phyloP scores from a whole-genome alignment of 768 basidiomycete genomes.

The Russula sp. region DNA sequence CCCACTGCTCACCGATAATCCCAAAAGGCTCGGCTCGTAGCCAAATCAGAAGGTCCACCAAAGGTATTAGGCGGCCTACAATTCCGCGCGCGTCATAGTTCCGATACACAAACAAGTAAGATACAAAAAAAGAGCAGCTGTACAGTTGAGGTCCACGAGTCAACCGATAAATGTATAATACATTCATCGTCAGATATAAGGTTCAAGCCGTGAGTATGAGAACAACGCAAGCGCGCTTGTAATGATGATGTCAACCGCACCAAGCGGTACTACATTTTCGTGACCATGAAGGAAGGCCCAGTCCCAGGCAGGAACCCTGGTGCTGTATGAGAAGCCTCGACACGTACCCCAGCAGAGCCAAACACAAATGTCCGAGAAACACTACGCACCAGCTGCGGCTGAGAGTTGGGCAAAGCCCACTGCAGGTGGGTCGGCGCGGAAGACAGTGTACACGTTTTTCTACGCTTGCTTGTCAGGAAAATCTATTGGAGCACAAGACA shows the following conservation, averaged over 20 bases:
- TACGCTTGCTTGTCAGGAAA: constrained; percentile 15
- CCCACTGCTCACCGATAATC: no score
- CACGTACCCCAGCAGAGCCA: neutral
- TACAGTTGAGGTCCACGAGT: no score
- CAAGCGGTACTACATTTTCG: neutral
- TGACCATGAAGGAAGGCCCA: neutral
- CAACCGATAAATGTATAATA: no score
- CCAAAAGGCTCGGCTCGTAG: no score
- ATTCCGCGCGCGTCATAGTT: no score
- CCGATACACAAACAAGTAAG: no score
- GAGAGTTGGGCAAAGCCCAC: constrained; percentile 47
- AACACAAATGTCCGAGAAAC: neutral
- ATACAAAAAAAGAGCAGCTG: no score
- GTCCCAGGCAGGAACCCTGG: neutral
- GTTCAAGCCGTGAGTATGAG: neutral
- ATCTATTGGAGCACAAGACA: neutral
- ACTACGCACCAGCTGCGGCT: constrained; percentile 29
- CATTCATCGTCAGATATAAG: no score
- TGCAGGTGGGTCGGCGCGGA: constrained; percentile 31
- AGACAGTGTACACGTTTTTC: constrained; percentile 47
- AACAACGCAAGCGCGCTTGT: constrained; percentile 3
- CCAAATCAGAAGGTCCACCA: no score
- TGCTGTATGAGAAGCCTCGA: no score
- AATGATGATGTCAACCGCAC: neutral
- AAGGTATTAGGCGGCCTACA: no score